phyloP scores from a whole-genome alignment of 169 alveolate species.

The Condylostoma magnum region DNA sequence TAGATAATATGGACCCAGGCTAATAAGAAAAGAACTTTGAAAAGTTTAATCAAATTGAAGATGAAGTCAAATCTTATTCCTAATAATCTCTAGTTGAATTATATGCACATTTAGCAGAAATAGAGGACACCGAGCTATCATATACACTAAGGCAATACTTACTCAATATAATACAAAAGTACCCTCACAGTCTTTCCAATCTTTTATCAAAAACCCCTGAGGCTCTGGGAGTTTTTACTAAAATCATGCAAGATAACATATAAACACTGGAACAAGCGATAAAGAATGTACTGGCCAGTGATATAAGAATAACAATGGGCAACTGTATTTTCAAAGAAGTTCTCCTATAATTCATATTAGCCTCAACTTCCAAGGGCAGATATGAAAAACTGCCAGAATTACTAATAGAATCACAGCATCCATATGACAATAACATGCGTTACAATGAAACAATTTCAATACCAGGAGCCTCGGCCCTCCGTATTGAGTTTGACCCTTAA shows the following conservation, averaged over 20 bases:
- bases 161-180: not conserved
- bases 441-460: conserved; percentile 19
- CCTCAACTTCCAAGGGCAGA: conserved; percentile 12
- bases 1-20: not conserved
- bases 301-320: not conserved
- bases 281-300: not conserved
- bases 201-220: conserved; percentile 6
- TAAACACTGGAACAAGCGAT: not conserved
- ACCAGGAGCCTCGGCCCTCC: conserved; percentile 30
- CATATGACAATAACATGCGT: conserved; percentile 35
- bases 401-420: conserved; percentile 25
- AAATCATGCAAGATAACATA: conserved; percentile 5
- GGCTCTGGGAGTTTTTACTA: not conserved
- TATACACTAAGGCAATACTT: conserved; percentile 8
- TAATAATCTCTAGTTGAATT: conserved; percentile 20
- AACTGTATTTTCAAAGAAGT: conserved; percentile 4
- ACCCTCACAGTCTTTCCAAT: conserved; percentile 11
- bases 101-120: not conserved
- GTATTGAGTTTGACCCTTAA: conserved; percentile 26
- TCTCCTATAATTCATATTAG: conserved; percentile 10
- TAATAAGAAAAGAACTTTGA: not conserved
- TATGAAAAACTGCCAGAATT: conserved; percentile 24
- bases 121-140: conserved; percentile 3
- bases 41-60: conserved; percentile 21
- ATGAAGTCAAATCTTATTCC: not conserved